phyloP scores from a whole-genome alignment of 495 filamentous ascomycete genomes.

The Saxispiralis lemnorum region DNA sequence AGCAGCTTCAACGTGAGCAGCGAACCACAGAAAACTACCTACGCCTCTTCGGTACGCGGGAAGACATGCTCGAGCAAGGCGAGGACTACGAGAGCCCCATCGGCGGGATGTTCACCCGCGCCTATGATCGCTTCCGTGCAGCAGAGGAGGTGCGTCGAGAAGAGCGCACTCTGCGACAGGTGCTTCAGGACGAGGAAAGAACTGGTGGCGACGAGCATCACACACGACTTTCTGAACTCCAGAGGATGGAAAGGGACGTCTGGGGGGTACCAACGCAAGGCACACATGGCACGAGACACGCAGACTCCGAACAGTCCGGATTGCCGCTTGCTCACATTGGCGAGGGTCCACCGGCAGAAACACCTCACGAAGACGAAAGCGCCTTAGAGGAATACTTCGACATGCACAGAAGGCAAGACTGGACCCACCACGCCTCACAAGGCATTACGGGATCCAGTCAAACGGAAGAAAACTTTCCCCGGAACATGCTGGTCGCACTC shows the following conservation, averaged over 20 bases:
- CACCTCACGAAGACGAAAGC: neutral
- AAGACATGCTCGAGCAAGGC: slow-evolving; percentile 22
- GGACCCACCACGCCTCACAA: slow-evolving; percentile 2
- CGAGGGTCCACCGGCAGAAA: neutral
- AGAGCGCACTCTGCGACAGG: slow-evolving; percentile 13
- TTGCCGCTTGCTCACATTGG: too few relatives aligned
- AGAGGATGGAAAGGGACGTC: slow-evolving; percentile 9
- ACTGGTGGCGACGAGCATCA: slow-evolving; percentile 6
- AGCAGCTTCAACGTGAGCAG: slow-evolving; percentile 19
- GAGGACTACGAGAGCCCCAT: slow-evolving; percentile 28
- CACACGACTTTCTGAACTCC: slow-evolving; percentile 2
- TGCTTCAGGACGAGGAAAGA: slow-evolving; percentile 14
- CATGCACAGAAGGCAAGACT: slow-evolving; percentile 12
- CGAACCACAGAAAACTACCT: slow-evolving; percentile 18
- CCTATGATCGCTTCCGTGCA: slow-evolving; percentile 18
- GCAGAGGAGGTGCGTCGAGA: slow-evolving; percentile 21
- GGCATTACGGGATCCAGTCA: neutral
- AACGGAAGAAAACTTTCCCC: slow-evolving; percentile 4
- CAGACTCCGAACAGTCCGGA: too few relatives aligned
- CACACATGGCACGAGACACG: too few relatives aligned
- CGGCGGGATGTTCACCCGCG: slow-evolving; percentile 23
- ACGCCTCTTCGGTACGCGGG: slow-evolving; percentile 25
- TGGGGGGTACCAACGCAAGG: slow-evolving; percentile 11
- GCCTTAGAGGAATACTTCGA: slow-evolving; percentile 12
- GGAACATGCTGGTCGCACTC: slow-evolving; percentile 7